Evolutionary conservation across 805 yeast genomes (phyloP).

Genomic region (Candida verbasci): DNA sequence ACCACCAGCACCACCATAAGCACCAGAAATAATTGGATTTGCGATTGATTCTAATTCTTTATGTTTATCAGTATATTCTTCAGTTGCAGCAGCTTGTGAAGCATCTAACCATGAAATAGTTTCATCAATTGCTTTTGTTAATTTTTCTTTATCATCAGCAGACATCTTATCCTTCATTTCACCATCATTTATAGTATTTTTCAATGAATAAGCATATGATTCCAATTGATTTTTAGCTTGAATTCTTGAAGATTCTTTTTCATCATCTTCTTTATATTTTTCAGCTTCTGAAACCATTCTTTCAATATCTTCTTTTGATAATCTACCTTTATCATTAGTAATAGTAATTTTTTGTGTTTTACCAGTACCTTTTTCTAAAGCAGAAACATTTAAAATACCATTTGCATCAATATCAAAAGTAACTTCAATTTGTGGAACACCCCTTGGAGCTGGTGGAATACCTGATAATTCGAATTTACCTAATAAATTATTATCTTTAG

Average conservation of each 20-base stretch:
- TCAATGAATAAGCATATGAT: constrained; percentile 80
- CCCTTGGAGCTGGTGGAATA: constrained; percentile 90
- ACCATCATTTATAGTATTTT: constrained; percentile 57
- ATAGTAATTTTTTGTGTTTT: constrained; percentile 86
- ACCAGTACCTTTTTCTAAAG: constrained; percentile 93
- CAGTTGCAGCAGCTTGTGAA: constrained; percentile 36
- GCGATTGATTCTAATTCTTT: constrained; percentile 38
- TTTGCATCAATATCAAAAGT: too few relatives aligned
- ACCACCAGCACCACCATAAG: constrained; percentile 23
- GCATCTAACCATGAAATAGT: constrained; percentile 38
- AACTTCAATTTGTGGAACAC: constrained; percentile 84
- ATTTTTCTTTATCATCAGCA: constrained; percentile 49
- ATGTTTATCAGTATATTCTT: constrained; percentile 36
- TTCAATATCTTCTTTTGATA: constrained; percentile 89
- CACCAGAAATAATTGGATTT: constrained; percentile 35
- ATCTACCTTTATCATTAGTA: constrained; percentile 91
- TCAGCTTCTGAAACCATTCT: constrained; percentile 98
- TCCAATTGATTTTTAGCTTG: constrained; percentile 86
- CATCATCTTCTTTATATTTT: constrained; percentile 89
- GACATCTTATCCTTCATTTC: constrained; percentile 42
- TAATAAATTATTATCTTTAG: constrained; percentile 85
- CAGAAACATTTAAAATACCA: constrained; percentile 82
- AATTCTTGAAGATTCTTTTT: constrained; percentile 74
- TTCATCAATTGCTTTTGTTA: constrained; percentile 38
- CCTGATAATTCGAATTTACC: constrained; percentile 86